These are phyloP conservation scores for Bolboschoenus planiculmis DNA, from an alignment of 176 grass and related monocot genomes.

Conservation along the genomic window DNA sequence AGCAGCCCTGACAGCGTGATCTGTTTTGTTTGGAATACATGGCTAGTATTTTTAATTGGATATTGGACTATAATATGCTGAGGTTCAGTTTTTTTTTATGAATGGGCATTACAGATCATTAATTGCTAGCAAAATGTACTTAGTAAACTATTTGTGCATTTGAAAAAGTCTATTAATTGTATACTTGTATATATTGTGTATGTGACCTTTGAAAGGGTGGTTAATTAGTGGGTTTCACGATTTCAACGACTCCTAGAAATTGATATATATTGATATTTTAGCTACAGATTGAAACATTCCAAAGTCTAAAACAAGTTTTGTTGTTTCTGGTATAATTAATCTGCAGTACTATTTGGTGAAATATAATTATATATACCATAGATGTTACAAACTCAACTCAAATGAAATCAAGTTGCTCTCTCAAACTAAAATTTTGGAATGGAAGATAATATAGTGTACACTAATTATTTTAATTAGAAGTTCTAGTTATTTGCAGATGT, in stretches of 20 bases:
- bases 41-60: neutral
- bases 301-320: neutral
- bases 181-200: neutral
- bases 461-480: neutral
- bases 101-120: neutral
- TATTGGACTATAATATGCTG: neutral
- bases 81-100: neutral
- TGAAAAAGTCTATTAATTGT: neutral
- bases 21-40: slow-evolving; percentile 12
- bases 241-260: neutral
- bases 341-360: neutral
- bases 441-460: neutral
- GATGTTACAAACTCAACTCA: neutral
- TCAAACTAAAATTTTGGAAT: neutral
- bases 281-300: neutral
- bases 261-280: neutral
- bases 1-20: slow-evolving; percentile 83
- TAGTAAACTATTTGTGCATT: neutral
- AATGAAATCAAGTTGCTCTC: neutral
- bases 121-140: neutral
- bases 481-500: neutral
- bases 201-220: neutral
- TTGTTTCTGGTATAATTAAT: neutral
- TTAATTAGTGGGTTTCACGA: neutral
- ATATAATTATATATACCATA: neutral